These are phyloP conservation scores for Paecilomyces variotii DNA, from an alignment of 2,329 filamentous ascomycete species.

Conservation along the genomic window DNA sequence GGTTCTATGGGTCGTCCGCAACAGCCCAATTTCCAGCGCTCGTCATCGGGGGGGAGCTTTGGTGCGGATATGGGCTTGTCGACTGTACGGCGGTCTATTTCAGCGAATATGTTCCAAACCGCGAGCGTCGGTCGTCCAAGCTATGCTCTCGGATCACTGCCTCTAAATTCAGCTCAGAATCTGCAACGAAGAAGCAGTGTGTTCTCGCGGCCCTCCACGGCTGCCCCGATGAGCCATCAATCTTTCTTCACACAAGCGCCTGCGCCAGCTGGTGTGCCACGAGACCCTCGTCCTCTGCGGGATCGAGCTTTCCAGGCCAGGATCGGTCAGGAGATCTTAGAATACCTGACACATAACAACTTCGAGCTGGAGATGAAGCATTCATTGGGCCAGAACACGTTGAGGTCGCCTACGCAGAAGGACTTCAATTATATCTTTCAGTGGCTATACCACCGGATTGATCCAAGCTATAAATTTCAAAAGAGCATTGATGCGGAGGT, in stretches of 20 bases:
- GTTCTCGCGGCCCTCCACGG: slow-evolving; percentile 62
- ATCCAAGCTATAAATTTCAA: slow-evolving; percentile 85
- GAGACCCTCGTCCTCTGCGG: slow-evolving; percentile 78
- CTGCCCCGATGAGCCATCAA: slow-evolving; percentile 65
- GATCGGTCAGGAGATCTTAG: slow-evolving; percentile 81
- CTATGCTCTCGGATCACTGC: slow-evolving; percentile 54
- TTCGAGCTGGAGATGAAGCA: slow-evolving; percentile 99
- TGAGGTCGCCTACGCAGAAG: slow-evolving; percentile 93
- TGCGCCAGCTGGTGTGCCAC: slow-evolving; percentile 69
- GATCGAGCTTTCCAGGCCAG: slow-evolving; percentile 71
- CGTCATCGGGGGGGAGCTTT: slow-evolving; percentile 64
- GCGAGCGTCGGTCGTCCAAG: slow-evolving; percentile 60
- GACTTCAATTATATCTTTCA: slow-evolving; percentile 98
- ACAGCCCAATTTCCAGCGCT: slow-evolving; percentile 81
- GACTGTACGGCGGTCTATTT: slow-evolving; percentile 73
- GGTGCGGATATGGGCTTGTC: slow-evolving; percentile 72
- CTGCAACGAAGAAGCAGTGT: slow-evolving; percentile 71
- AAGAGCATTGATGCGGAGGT: slow-evolving; percentile 96
- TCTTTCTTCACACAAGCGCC: slow-evolving; percentile 92
- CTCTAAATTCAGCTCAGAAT: slow-evolving; percentile 47
- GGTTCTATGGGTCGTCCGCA: slow-evolving; percentile 75
- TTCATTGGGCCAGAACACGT: slow-evolving; percentile 77
- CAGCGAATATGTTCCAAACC: slow-evolving; percentile 55
- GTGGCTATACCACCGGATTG: slow-evolving; percentile 93
- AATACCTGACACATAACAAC: slow-evolving; percentile 87